These are phyloP conservation scores for Asterionellopsis glacialis DNA, from an alignment of 108 stramenopile genomes.

Conservation along the genomic window DNA sequence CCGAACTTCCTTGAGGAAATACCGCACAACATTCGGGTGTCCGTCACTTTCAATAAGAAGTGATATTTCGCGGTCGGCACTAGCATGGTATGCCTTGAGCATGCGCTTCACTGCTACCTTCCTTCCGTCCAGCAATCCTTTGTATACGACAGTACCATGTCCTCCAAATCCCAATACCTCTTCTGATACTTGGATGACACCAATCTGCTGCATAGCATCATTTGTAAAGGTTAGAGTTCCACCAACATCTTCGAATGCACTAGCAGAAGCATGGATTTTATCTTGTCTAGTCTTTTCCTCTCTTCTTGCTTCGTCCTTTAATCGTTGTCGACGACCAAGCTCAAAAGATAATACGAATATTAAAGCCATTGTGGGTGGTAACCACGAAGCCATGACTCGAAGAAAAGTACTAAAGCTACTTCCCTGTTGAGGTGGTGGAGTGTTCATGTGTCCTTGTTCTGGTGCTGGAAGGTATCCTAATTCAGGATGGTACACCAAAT, in stretches of 20 bases:
- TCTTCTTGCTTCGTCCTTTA: conserved; percentile 37
- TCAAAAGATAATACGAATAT: conserved; percentile 84
- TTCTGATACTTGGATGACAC: conserved; percentile 79
- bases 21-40: conserved; percentile 88
- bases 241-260: conserved; percentile 1
- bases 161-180: conserved; percentile 90
- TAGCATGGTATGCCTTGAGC: conserved; percentile 87
- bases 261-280: not conserved
- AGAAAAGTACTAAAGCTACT: conserved; percentile 14
- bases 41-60: conserved; percentile 93
- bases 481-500: conserved; percentile 19
- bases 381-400: conserved; percentile 74
- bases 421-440: not conserved
- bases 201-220: conserved; percentile 18
- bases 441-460: not conserved
- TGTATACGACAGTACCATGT: conserved; percentile 95
- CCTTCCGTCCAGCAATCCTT: conserved; percentile 84
- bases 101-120: conserved; percentile 95
- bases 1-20: conserved; percentile 81
- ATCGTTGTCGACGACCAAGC: conserved; percentile 65
- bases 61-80: conserved; percentile 90
- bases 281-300: not conserved
- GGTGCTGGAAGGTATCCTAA: conserved; percentile 18
- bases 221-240: conserved; percentile 1
- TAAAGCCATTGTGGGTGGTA: conserved; percentile 71